Evolutionary conservation across 2,329 filamentous ascomycete species (phyloP).

Genomic region (Claviceps cyperi): DNA sequence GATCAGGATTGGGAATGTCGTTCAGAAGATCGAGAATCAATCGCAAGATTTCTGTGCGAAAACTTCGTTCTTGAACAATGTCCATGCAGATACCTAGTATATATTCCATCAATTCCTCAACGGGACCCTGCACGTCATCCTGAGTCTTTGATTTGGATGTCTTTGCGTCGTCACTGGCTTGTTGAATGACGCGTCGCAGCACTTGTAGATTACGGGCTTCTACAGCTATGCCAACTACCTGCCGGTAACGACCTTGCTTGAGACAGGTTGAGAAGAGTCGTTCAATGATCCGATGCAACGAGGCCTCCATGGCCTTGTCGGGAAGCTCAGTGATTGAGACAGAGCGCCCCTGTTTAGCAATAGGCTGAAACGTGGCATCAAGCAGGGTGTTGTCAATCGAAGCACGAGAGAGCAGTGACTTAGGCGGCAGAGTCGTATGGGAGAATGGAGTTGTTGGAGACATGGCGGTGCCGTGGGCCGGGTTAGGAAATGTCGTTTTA

Average conservation of each 20-base stretch:
- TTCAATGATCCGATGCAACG: slow-evolving; percentile 72
- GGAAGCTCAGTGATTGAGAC: slow-evolving; percentile 50
- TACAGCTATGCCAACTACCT: slow-evolving; percentile 92
- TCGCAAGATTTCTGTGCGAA: slow-evolving; percentile 72
- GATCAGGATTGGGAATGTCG: slow-evolving; percentile 83
- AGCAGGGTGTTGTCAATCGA: slow-evolving; percentile 49
- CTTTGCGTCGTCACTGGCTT: slow-evolving; percentile 77
- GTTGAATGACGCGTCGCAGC: slow-evolving; percentile 71
- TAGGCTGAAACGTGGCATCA: slow-evolving; percentile 41
- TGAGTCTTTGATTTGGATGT: slow-evolving; percentile 41
- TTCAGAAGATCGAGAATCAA: slow-evolving; percentile 91
- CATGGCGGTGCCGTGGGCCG: slow-evolving; percentile 54
- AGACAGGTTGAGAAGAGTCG: slow-evolving; percentile 86
- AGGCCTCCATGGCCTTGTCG: slow-evolving; percentile 59
- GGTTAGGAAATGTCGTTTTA: slow-evolving; percentile 62
- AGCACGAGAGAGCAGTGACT: slow-evolving; percentile 82
- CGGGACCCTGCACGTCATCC: slow-evolving; percentile 39
- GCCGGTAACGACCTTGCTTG: slow-evolving; percentile 71
- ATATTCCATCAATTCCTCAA: slow-evolving; percentile 94
- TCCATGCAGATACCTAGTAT: slow-evolving; percentile 94
- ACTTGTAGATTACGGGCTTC: slow-evolving; percentile 88
- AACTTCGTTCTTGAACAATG: slow-evolving; percentile 80
- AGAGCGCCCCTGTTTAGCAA: slow-evolving; percentile 37
- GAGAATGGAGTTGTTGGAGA: slow-evolving; percentile 93
- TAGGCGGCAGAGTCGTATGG: slow-evolving; percentile 81